Evolutionary conservation across 768 basidiomycete species (phyloP).

Genomic region (Paxillus rubicundulus): DNA sequence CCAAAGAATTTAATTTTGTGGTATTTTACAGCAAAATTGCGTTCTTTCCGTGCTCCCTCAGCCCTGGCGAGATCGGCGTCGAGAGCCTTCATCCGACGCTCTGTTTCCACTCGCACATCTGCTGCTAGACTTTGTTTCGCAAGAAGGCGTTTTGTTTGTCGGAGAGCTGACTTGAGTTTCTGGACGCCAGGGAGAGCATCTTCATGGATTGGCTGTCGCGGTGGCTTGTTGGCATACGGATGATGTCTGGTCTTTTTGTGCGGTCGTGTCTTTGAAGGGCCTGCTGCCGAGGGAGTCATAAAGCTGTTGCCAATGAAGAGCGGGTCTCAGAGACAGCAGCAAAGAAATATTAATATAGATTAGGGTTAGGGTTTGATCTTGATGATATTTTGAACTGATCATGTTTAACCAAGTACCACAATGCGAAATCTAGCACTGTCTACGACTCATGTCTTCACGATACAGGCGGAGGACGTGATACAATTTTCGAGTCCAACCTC

Average conservation of each 20-base stretch:
- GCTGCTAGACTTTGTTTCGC: conserved; percentile 88
- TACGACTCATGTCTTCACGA: conserved; percentile 21
- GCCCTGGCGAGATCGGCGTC: conserved; percentile 70
- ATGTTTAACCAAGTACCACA: background rate
- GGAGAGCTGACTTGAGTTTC: conserved; percentile 80
- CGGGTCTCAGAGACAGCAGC: no score
- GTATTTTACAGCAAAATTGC: conserved; percentile 72
- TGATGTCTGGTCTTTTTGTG: conserved; percentile 12
- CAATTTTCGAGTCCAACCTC: conserved; percentile 14
- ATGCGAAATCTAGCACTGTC: conserved; percentile 61
- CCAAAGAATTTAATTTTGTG: conserved; percentile 96
- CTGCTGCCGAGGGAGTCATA: conserved; percentile 17
- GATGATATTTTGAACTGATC: background rate
- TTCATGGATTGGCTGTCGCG: conserved; percentile 3
- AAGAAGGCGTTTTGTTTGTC: conserved; percentile 80
- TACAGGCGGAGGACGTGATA: conserved; percentile 15
- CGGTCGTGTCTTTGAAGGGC: conserved; percentile 14
- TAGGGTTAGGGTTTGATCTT: conserved; percentile 15
- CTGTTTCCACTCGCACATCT: conserved; percentile 76
- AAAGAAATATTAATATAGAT: conserved; percentile 10
- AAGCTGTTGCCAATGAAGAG: background rate
- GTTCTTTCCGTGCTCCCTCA: conserved; percentile 63
- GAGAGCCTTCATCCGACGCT: conserved; percentile 72
- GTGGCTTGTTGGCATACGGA: conserved; percentile 13
- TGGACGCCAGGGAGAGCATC: conserved; percentile 61